Base-by-base conservation (phyloP, 2,329 filamentous ascomycete species). In the Aureobasidium mangrovei region DNA sequence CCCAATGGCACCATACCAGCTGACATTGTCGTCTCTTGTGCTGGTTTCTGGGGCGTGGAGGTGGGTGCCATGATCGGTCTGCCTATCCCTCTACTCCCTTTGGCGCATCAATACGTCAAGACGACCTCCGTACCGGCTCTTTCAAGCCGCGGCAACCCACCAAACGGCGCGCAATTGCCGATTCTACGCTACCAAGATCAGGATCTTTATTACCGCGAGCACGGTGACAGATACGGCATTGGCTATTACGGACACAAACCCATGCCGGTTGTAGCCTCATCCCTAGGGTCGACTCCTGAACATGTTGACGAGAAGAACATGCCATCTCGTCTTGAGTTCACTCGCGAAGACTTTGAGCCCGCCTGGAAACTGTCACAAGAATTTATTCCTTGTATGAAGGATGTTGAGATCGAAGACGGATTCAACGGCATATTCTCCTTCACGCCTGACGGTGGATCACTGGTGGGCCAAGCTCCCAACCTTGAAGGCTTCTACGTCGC, bases 371-470 rank as follows among this genome's bases (percentile, higher is more conserved):
- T 78, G 9, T 77, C 77, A 0, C 70, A 77, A 57, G 71, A 77
- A 31, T 65, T 84, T 0, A 64, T 84, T 1, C 81, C 82, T 0
- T 69, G 68, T 1, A 67, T 84, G 3, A 65, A 68, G 3, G 68
- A 78, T 4, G 74, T 69, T 10, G 65, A 79, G 55, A 74, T 84
- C 5, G 76, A 70, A 0, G 76, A 82, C 39, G 82, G 80, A 0
- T 84, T 84, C 72, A 84, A 84, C 60, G 81, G 81, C 2, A 75
- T 84, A 60, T 81, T 84, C 65, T 84, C 81, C 0, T 84, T 84
- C 61, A 84, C 81, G 0, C 81, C 81, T 0, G 81, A 84, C 51
- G 81, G 81, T 0, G 80, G 79, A 0, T 77, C 81, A 0, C 70
- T 84, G 0, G 70, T 84, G 2, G 81, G 81, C 2, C 74, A 78